These are phyloP conservation scores for Calonectria naviculata DNA, from an alignment of 2,329 filamentous ascomycete genomes.

Conservation along the genomic window DNA sequence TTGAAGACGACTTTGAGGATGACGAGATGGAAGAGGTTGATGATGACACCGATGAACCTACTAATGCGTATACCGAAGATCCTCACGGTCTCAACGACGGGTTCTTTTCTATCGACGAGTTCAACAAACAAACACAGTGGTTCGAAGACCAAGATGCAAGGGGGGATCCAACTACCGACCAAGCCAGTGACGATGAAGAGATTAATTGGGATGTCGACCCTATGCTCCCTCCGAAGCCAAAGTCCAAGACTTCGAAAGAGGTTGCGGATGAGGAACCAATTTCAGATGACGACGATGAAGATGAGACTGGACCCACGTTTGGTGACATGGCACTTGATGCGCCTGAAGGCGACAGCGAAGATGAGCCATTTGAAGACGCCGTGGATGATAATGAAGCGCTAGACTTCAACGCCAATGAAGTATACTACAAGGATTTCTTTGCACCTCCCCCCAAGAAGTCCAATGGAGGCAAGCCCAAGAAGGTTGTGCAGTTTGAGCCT, in stretches of 20 bases:
- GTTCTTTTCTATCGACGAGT: constrained; percentile 97
- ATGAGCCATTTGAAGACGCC: constrained; percentile 69
- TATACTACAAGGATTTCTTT: constrained; percentile 95
- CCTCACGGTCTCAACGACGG: constrained; percentile 92
- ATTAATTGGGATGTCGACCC: constrained; percentile 91
- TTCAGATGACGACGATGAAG: constrained; percentile 63
- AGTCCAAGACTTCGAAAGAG: constrained; percentile 41
- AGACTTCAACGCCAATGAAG: constrained; percentile 82
- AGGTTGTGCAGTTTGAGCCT: constrained; percentile 53
- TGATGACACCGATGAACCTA: constrained; percentile 47
- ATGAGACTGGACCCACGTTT: constrained; percentile 86
- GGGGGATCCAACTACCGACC: constrained; percentile 80
- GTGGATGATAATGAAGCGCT: constrained; percentile 66
- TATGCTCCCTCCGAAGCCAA: constrained; percentile 54
- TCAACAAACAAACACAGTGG: constrained; percentile 93
- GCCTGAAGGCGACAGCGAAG: constrained; percentile 74
- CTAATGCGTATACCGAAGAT: constrained; percentile 63
- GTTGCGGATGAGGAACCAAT: constrained; percentile 42
- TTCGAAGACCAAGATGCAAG: constrained; percentile 87
- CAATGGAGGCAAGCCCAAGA: constrained; percentile 59
- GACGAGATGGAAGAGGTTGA: constrained; percentile 51
- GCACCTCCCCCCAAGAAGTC: constrained; percentile 83
- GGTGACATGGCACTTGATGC: constrained; percentile 81
- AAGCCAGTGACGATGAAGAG: constrained; percentile 84
- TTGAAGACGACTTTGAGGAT: constrained; percentile 48